phyloP scores from a whole-genome alignment of 257 asterid species.

The Solanum clarkiae region DNA sequence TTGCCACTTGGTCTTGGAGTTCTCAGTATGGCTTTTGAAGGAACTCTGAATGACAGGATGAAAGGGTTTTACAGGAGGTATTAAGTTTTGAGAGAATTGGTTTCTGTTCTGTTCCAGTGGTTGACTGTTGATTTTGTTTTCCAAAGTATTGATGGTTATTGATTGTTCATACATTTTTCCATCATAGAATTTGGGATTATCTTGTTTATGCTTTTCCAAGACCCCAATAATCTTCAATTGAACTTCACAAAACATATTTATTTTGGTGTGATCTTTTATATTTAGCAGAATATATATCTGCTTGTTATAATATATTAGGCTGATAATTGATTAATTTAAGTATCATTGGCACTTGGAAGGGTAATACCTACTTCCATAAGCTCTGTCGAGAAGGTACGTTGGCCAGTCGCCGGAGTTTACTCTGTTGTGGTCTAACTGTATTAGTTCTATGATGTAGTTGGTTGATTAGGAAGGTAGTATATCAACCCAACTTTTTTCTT shows the following conservation, averaged over 20 bases:
- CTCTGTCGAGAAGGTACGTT: neutral
- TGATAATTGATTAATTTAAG: neutral
- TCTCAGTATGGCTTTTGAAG: constrained; percentile 57
- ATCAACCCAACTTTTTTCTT: neutral
- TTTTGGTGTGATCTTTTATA: neutral
- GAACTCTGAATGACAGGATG: constrained; percentile 86
- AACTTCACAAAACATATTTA: neutral
- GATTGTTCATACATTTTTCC: neutral
- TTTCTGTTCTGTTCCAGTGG: neutral
- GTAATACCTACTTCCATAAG: neutral
- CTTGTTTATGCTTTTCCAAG: neutral
- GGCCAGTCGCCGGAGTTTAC: neutral
- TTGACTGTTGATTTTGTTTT: neutral
- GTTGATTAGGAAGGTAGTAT: neutral
- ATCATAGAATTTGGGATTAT: neutral
- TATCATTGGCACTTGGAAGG: neutral
- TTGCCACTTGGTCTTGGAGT: constrained; percentile 63
- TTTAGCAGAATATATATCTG: neutral
- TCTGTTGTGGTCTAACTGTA: neutral
- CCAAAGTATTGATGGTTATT: neutral
- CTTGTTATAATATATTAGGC: neutral
- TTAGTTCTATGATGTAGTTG: neutral
- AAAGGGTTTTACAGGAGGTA: constrained; percentile 94
- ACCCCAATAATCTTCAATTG: neutral
- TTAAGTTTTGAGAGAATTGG: neutral